Base-by-base conservation (phyloP, 345 rosid genomes). In the Mercurialis annua region DNA sequence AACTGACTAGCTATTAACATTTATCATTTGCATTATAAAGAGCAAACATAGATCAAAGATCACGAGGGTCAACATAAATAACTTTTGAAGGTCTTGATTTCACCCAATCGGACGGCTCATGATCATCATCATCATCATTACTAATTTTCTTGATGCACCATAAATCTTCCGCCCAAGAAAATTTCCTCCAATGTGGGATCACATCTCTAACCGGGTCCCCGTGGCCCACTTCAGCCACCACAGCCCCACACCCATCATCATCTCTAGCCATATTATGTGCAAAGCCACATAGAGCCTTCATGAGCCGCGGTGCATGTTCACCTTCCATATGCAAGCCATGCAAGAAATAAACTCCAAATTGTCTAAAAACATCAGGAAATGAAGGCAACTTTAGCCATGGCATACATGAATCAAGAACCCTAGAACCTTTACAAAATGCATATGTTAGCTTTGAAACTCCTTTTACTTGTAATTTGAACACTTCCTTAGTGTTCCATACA, bases 31-130 rank as follows among this genome's bases (percentile, higher is more conserved):
- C 7, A 60, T 15, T 44, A 27, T n/a, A 20, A 53, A 23, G 16
- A 0, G 27, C 11, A 38, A 50, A 10, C 50, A 60, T 11, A 23
- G 10, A 23, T 86, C 77, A 90, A 70, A 85, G 69, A 70, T 90
- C 92, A 55, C 92, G 88, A 44, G 94, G 94, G 74, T 90, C 94
- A 62, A 83, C 96, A 69, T 86, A 90, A 62, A 87, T 79, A 62
- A 71, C 78, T 0, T 82, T 42, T 12, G 88, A 71, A 40, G 78
- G 30, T 27, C 44, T 59, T n/a, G 83, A 78, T 12, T 59, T 76
- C 49, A 58, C 67, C 90, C 92, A 85, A 63, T 88, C 82, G 0
- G 57, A 77, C 43, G 69, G 66, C 43, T 61, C 75, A 74, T 21
- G 43, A 62, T 11, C 69, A 14, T 36, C 70, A 46, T 53, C 77